Conservation (phyloP, 257 asterid genomes). For the Forsythia viridissima region DNA sequence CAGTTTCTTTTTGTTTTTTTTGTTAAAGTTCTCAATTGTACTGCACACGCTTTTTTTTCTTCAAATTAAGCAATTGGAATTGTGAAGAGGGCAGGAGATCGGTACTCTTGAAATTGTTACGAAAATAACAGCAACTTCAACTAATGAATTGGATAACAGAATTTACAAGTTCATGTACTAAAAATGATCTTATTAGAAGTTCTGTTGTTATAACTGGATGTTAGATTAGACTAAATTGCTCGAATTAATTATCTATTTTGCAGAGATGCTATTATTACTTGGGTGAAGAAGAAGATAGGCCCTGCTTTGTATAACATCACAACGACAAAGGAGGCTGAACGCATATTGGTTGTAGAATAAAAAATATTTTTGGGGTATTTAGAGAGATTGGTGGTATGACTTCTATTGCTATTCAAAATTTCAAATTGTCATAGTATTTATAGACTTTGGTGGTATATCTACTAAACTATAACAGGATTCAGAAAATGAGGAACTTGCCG, state of each 20-base stretch:
- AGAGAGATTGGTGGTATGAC: slow-evolving; percentile 72
- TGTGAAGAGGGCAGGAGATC: too few relatives aligned
- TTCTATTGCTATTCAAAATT: background rate
- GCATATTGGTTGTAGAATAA: slow-evolving; percentile 56
- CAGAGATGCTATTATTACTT: slow-evolving; percentile 81
- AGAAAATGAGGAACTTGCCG: slow-evolving; percentile 67
- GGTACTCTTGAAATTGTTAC: too few relatives aligned
- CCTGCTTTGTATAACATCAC: slow-evolving; percentile 64
- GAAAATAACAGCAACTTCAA: too few relatives aligned
- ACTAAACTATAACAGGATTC: slow-evolving; percentile 50
- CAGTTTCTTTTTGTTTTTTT: too few relatives aligned
- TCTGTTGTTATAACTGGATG: background rate
- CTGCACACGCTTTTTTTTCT: too few relatives aligned
- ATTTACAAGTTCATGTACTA: too few relatives aligned
- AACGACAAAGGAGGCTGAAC: slow-evolving; percentile 73
- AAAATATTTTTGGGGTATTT: slow-evolving; percentile 67
- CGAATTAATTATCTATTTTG: slow-evolving; percentile 12
- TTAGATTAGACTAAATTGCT: background rate
- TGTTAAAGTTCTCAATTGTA: too few relatives aligned
- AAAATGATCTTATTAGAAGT: too few relatives aligned
- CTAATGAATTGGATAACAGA: too few relatives aligned
- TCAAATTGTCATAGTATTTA: background rate
- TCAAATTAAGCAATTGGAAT: too few relatives aligned
- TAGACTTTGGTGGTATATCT: background rate
- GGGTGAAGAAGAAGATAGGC: slow-evolving; percentile 89